Evolutionary conservation across 2,329 filamentous ascomycete genomes (phyloP).

Genomic region (Cadophora sp.): DNA sequence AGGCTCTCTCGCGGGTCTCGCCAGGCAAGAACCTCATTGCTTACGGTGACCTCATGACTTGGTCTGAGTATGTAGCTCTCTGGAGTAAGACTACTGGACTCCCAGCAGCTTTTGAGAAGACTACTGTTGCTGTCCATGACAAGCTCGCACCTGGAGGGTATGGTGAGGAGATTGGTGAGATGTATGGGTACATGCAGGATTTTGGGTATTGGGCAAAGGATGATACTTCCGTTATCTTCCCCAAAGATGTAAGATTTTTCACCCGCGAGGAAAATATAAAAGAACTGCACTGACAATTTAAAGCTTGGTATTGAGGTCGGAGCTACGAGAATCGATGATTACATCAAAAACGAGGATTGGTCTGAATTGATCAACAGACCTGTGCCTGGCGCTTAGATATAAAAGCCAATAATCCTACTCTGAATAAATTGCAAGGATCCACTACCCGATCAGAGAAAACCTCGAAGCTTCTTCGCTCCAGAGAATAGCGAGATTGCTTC

Average conservation of each 20-base stretch:
- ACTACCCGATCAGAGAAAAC: too few species aligned
- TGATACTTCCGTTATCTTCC: slow-evolving; percentile 36
- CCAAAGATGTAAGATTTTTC: slow-evolving; percentile 29
- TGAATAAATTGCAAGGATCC: too few species aligned
- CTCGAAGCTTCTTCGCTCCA: too few species aligned
- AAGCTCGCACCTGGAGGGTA: slow-evolving; percentile 36
- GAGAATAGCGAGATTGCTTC: too few species aligned
- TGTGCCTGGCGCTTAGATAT: slow-evolving; percentile 9
- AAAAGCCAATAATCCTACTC: too few species aligned
- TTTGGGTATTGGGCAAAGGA: slow-evolving; percentile 49
- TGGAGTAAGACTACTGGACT: slow-evolving; percentile 33
- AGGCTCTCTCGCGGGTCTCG: slow-evolving; percentile 40
- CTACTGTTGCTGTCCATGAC: slow-evolving; percentile 35
- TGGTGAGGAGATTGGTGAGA: slow-evolving; percentile 45
- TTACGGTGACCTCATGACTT: slow-evolving; percentile 29
- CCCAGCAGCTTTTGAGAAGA: slow-evolving; percentile 27
- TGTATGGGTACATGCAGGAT: slow-evolving; percentile 39
- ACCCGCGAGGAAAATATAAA: neutral
- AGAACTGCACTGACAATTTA: neutral
- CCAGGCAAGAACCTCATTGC: slow-evolving; percentile 37
- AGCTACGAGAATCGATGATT: slow-evolving; percentile 31
- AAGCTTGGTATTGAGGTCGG: slow-evolving; percentile 29
- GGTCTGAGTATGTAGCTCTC: slow-evolving; percentile 31
- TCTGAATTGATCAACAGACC: slow-evolving; percentile 26
- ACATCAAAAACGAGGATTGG: slow-evolving; percentile 34